phyloP scores from a whole-genome alignment of 2,329 filamentous ascomycete genomes.

The Truncatella angustata region DNA sequence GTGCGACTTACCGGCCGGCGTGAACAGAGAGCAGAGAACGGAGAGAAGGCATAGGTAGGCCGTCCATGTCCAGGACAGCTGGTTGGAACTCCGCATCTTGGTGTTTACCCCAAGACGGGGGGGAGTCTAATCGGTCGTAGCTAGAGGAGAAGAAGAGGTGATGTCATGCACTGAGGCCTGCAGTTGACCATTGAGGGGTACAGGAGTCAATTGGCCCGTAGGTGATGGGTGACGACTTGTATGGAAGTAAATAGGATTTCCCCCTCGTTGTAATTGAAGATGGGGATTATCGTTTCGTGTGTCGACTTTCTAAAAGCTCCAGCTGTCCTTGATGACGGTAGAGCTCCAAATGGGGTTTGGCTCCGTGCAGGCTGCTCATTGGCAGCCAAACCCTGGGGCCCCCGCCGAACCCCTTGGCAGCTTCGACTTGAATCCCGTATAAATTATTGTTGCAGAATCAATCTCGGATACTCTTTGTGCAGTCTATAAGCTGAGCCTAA shows the following conservation, averaged over 20 bases:
- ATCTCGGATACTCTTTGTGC: too few relatives aligned
- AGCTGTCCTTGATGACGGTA: background rate
- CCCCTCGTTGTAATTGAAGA: background rate
- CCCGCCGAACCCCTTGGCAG: too few relatives aligned
- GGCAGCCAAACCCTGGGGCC: too few relatives aligned
- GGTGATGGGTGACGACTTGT: background rate
- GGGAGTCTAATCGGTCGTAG: slow-evolving; percentile 25
- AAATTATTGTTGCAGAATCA: too few relatives aligned
- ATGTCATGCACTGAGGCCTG: slow-evolving; percentile 11
- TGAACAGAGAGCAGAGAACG: slow-evolving; percentile 58
- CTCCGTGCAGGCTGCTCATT: background rate
- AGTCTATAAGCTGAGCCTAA: too few relatives aligned
- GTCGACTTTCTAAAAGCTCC: background rate
- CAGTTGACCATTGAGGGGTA: slow-evolving; percentile 3
- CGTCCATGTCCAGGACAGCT: slow-evolving; percentile 62
- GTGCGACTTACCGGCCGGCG: slow-evolving; percentile 58
- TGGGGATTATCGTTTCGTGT: background rate
- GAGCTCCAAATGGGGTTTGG: background rate
- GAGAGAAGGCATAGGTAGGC: slow-evolving; percentile 59
- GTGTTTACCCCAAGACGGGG: slow-evolving; percentile 29
- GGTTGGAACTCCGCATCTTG: slow-evolving; percentile 49
- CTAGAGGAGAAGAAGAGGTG: slow-evolving; percentile 4
- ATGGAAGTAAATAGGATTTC: background rate
- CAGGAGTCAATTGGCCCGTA: background rate
- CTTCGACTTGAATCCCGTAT: too few relatives aligned